Evolutionary conservation across 768 basidiomycete genomes (phyloP), one percentile per base, ranked within the genome.

Genomic region (Lactarius sp.): DNA sequence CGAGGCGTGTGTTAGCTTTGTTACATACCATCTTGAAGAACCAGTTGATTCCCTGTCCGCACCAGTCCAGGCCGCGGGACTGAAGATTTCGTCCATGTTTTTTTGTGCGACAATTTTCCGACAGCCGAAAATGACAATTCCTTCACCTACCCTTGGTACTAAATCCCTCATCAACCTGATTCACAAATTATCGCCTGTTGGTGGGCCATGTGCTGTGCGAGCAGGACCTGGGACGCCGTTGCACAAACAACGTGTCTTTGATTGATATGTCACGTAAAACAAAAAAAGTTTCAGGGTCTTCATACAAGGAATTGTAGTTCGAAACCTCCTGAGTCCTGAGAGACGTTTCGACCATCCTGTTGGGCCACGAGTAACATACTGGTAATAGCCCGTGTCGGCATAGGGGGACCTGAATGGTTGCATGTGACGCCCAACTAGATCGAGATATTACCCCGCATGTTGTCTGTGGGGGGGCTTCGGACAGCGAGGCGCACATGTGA

Each of bases 401-500:
- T 22, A 20, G 58, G 58, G 58, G 31, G 14, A 14, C 37, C 58
- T 54, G 42, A 41, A 0, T 0, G 37, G 44, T 42, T 12, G 5
- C 64, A 65, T 65, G 64, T 65, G 64, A 65, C 57, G 42, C 22
- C 54, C 41, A 34, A 39, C 33, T 18, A 56, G 50, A 52, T 57
- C 56, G 56, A 52, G 56, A 53, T 36, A 36, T 59, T 65, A 56
- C 58, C 64, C 64, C 64, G 59, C 64, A 65, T 20, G 54, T 65
- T 52, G 54, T 44, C 18, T 60, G 59, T 56, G 59, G 59, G 59
- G 59, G 59, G 9, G 33, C 22, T 59, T 50, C 52, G 57, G 14
- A 27, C 57, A 53, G 42, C n/a, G 39, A 59, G 58, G 37, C 22
- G 62, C 13, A 3, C 66, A 60, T 60, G 66, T 66, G 62, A 66